These are phyloP conservation scores for Penicillium cosmopolitanum DNA, from an alignment of 495 filamentous ascomycete genomes.

Conservation along the genomic window DNA sequence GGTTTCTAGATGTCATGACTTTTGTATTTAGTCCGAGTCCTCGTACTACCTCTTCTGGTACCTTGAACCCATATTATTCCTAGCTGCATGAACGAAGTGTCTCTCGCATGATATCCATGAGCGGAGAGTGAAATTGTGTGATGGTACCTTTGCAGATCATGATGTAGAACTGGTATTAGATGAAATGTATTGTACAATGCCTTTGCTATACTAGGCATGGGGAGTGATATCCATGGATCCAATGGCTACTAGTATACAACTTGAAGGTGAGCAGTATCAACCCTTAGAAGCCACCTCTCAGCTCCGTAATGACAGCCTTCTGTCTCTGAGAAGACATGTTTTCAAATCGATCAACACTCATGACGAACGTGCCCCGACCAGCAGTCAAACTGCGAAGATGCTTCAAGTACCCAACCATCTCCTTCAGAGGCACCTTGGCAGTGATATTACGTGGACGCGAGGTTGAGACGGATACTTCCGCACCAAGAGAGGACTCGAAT, in stretches of 20 bases:
- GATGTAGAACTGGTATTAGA: too few species aligned
- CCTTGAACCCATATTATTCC: conserved; percentile 20
- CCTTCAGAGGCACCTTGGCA: conserved; percentile 86
- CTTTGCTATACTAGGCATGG: not conserved
- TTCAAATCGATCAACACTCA: conserved; percentile 91
- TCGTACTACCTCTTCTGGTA: not conserved
- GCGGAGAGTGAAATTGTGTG: too few species aligned
- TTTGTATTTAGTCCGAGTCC: conserved; percentile 11
- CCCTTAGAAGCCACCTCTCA: conserved; percentile 43
- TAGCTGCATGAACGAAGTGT: conserved; percentile 18
- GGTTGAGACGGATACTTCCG: conserved; percentile 26
- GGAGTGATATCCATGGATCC: not conserved
- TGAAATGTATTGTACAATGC: conserved; percentile 3
- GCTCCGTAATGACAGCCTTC: conserved; percentile 57
- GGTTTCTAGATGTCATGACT: conserved; percentile 14
- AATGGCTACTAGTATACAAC: too few species aligned
- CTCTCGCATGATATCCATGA: not conserved
- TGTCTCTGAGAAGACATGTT: conserved; percentile 70
- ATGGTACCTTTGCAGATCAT: too few species aligned
- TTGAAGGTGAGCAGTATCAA: not conserved
- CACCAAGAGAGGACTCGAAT: conserved; percentile 59
- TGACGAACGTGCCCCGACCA: conserved; percentile 88
- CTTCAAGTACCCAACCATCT: conserved; percentile 96
- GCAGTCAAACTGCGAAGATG: conserved; percentile 86
- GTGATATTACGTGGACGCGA: conserved; percentile 64